Evolutionary conservation across 1,284 basidiomycete genomes (phyloP).

Genomic region (Agroathelia rolfsii): DNA sequence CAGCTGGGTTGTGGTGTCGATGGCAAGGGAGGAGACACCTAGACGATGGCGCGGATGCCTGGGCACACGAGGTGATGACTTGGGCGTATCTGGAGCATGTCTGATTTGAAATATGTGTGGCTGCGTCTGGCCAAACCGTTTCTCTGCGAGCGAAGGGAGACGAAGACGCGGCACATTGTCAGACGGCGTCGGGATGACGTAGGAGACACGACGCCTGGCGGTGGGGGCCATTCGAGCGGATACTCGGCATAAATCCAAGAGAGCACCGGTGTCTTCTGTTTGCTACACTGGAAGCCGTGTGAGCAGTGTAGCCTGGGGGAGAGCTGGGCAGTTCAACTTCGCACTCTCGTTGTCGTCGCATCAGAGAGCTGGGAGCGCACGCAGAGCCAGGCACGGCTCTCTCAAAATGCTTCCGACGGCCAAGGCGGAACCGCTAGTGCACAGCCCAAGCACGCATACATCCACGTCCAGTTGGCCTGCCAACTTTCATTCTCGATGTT

Average conservation of each 20-base stretch:
- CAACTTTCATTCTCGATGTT: no score
- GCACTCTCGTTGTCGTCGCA: no score
- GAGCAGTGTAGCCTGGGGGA: no score
- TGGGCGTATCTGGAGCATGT: slow-evolving; percentile 16
- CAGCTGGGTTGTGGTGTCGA: slow-evolving; percentile 78
- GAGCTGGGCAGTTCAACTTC: no score
- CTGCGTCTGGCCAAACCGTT: slow-evolving; percentile 51
- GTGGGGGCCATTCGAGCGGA: slow-evolving; percentile 28
- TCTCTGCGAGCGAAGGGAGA: slow-evolving; percentile 56
- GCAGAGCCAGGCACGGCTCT: no score
- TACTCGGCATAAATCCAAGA: slow-evolving; percentile 14
- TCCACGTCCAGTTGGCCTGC: no score
- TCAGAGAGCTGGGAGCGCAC: no score
- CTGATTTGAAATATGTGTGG: slow-evolving; percentile 48
- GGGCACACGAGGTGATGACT: slow-evolving; percentile 12
- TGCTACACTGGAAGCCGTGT: no score
- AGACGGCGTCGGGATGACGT: slow-evolving; percentile 71
- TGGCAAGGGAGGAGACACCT: slow-evolving; percentile 74
- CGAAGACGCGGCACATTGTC: slow-evolving; percentile 55
- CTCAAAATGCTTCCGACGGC: no score
- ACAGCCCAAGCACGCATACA: no score
- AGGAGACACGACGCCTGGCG: slow-evolving; percentile 67
- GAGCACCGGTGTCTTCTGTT: no score
- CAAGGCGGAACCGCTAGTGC: no score
- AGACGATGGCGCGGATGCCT: slow-evolving; percentile 77